Evolutionary conservation across 306 rosid species (phyloP), one percentile per base, ranked within the genome.

Genomic region (Cajanus cajan): DNA sequence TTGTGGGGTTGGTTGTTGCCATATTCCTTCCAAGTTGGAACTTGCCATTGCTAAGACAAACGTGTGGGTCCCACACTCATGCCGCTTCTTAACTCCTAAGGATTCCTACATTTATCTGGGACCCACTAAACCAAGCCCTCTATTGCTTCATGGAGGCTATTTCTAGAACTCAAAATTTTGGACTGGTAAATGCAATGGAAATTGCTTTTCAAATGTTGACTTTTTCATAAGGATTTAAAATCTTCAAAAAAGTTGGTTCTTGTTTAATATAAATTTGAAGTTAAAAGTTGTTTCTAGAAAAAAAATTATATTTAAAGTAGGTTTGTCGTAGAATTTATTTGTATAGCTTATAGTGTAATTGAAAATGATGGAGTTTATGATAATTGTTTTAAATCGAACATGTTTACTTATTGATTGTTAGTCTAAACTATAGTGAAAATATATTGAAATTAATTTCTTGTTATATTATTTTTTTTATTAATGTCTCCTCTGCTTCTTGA

Each of bases 51-150:
- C 3, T 40, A 21, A 21, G 36, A 21, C 52, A 39, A 66, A 22
- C 73, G 73, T 68, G 73, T 68, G 73, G 55, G 39, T 68, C 73
- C 73, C 39, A 43, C 73, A 24, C 1, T 1, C 7, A 43, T 6
- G 13, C 4, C 21, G 4, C 54, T 66, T 68, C 73, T 68, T 68
- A 68, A 24, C 73, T 22, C 39, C 22, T 68, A 68, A 62, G 68
- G 34, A 14, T 31, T 33, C 24, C 14, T 3, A n/a, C 24, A 15
- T n/a, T 62, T 13, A 6, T 33, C 6, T 15, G 43, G 68, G 44
- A 33, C 24, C 43, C 68, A 61, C 66, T 16, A 7, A 51, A 34
- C 37, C 55, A 8, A 15, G 51, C 41, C 43, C 4, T 33, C 4
- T 59, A 0, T 16, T 50, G 3, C 2, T 50, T 52, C 5, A 7